phyloP scores from a whole-genome alignment of 179 eudicot genomes.

The Beta macrorhiza region DNA sequence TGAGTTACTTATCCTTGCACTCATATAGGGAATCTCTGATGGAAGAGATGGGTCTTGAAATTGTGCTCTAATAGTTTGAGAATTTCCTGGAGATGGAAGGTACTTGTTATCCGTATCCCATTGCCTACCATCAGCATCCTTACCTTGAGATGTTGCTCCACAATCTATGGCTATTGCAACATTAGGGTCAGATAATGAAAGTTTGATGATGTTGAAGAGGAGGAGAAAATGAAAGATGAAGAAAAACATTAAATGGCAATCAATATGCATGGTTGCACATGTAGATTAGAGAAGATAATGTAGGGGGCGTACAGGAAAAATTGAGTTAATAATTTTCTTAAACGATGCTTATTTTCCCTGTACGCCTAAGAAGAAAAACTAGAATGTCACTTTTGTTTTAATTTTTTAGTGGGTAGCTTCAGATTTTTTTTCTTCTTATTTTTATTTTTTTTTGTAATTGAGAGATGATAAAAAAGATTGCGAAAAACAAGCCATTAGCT shows the following conservation, averaged over 20 bases:
- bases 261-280: slow-evolving; percentile 16
- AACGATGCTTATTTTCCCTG: slow-evolving; percentile 20
- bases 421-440: background rate
- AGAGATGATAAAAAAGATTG: slow-evolving; percentile 8
- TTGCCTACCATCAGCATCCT: slow-evolving; percentile 56
- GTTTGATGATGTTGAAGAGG: background rate
- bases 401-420: background rate
- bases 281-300: background rate
- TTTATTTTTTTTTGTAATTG: background rate
- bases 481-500: slow-evolving; percentile 18
- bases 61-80: slow-evolving; percentile 40
- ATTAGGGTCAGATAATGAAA: slow-evolving; percentile 8
- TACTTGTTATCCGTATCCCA: slow-evolving; percentile 60
- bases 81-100: slow-evolving; percentile 31
- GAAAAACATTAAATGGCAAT: background rate
- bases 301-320: slow-evolving; percentile 30
- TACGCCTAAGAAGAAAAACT: slow-evolving; percentile 27
- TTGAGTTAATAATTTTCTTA: background rate
- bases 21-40: slow-evolving; percentile 73
- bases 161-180: slow-evolving; percentile 40
- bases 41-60: slow-evolving; percentile 81
- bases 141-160: slow-evolving; percentile 49
- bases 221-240: slow-evolving; percentile 2
- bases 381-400: slow-evolving; percentile 1
- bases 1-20: slow-evolving; percentile 52